Evolutionary conservation across 768 basidiomycete species (phyloP).

Genomic region (Russula sp.): DNA sequence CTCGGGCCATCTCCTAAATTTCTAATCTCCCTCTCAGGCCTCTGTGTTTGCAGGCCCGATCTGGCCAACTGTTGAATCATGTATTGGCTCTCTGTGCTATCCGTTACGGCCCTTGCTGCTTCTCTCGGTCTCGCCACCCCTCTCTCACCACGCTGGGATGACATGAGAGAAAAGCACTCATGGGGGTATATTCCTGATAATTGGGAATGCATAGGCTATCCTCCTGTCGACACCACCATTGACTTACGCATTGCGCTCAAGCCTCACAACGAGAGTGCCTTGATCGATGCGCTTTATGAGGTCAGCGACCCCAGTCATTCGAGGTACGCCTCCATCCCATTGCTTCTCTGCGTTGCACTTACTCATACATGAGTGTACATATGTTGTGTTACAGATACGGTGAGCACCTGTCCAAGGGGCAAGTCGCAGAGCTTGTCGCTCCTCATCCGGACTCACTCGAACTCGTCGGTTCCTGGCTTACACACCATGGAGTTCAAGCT

Average conservation of each 20-base stretch:
- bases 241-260: slow-evolving; percentile 26
- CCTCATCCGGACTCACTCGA: slow-evolving; percentile 52
- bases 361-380: too few species aligned
- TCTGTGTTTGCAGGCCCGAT: too few species aligned
- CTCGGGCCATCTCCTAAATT: too few species aligned
- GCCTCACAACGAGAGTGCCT: slow-evolving; percentile 18
- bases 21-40: too few species aligned
- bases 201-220: too few species aligned
- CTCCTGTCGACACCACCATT: slow-evolving; percentile 24
- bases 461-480: slow-evolving; percentile 55
- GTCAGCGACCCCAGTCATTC: slow-evolving; percentile 25
- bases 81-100: too few species aligned
- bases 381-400: slow-evolving; percentile 45
- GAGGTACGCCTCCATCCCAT: slow-evolving; percentile 4
- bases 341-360: not conserved
- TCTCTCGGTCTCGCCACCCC: too few species aligned
- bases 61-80: too few species aligned
- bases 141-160: too few species aligned
- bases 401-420: slow-evolving; percentile 56
- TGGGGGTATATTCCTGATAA: too few species aligned
- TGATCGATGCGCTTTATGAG: slow-evolving; percentile 26
- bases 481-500: slow-evolving; percentile 46
- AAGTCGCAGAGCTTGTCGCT: slow-evolving; percentile 53
- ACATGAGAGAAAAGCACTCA: too few species aligned
- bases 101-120: too few species aligned